Evolutionary conservation across 768 basidiomycete species (phyloP).

Genomic region (Trametes sanguinea): DNA sequence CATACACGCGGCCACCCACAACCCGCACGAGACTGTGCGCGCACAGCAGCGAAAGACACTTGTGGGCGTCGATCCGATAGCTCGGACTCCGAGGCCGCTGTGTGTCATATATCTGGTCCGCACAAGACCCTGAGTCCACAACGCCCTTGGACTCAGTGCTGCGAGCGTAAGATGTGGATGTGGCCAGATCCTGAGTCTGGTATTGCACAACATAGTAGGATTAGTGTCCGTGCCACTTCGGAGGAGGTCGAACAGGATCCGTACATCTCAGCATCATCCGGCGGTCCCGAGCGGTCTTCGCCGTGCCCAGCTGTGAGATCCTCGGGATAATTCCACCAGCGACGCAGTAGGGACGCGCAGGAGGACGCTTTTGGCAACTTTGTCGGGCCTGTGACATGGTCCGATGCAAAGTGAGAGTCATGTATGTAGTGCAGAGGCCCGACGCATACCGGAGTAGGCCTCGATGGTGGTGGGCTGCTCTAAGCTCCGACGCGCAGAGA

Average conservation of each 20-base stretch:
- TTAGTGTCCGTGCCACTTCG: background rate
- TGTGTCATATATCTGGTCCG: too few relatives aligned
- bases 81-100: background rate
- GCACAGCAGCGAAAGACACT: background rate
- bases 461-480: background rate
- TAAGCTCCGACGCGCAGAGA: background rate
- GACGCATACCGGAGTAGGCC: slow-evolving; percentile 8
- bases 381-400: background rate
- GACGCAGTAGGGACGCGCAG: background rate
- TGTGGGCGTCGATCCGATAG: slow-evolving; percentile 1
- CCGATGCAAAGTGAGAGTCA: background rate
- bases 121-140: too few relatives aligned
- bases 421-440: background rate
- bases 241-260: background rate
- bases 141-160: too few relatives aligned
- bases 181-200: too few relatives aligned
- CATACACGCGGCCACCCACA: background rate
- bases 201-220: too few relatives aligned
- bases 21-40: background rate
- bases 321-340: background rate
- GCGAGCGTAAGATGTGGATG: too few relatives aligned
- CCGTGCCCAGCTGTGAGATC: background rate
- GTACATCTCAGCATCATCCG: too few relatives aligned
- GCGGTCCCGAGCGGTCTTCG: too few relatives aligned
- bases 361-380: background rate